phyloP scores from a whole-genome alignment of 2,329 filamentous ascomycete species.

The Fusarium hainanense region DNA sequence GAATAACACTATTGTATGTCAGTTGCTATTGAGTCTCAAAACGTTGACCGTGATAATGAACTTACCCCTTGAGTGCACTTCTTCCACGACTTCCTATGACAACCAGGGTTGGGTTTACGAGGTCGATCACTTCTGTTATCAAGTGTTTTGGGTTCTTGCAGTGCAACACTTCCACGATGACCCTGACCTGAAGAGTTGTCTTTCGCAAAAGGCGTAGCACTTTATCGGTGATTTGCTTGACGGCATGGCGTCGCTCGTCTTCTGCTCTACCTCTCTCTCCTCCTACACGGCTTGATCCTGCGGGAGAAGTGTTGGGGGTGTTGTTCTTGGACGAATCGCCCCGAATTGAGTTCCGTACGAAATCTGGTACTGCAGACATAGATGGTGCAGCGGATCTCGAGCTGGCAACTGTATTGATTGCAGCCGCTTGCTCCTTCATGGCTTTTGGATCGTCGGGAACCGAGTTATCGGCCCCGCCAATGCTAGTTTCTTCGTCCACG shows the following conservation, averaged over 20 bases:
- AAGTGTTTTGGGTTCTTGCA: conserved; percentile 98
- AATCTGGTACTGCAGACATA: conserved; percentile 50
- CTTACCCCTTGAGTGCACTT: conserved; percentile 92
- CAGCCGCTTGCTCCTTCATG: conserved; percentile 79
- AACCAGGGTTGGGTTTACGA: conserved; percentile 89
- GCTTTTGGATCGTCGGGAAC: conserved; percentile 79
- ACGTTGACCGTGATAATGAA: conserved; percentile 19
- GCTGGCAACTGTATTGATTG: conserved; percentile 72
- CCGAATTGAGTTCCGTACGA: conserved; percentile 48
- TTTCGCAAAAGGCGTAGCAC: conserved; percentile 89
- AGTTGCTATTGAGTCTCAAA: conserved; percentile 35
- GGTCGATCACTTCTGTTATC: conserved; percentile 97
- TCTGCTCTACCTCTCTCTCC: conserved; percentile 71
- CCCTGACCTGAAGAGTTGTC: conserved; percentile 90
- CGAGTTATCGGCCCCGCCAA: conserved; percentile 61
- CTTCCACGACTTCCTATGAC: conserved; percentile 92
- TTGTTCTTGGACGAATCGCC: conserved; percentile 49
- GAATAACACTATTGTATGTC: conserved; percentile 76
- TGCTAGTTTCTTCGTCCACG: conserved; percentile 84
- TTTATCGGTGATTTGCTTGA: conserved; percentile 85
- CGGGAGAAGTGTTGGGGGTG: conserved; percentile 59
- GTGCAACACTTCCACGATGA: conserved; percentile 95
- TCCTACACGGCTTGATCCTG: conserved; percentile 59
- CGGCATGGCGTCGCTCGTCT: conserved; percentile 81
- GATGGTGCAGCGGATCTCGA: conserved; percentile 50